Evolutionary conservation across 192 early-diverging fungal species (phyloP).

Genomic region (Gorgonomyces haynaldii): DNA sequence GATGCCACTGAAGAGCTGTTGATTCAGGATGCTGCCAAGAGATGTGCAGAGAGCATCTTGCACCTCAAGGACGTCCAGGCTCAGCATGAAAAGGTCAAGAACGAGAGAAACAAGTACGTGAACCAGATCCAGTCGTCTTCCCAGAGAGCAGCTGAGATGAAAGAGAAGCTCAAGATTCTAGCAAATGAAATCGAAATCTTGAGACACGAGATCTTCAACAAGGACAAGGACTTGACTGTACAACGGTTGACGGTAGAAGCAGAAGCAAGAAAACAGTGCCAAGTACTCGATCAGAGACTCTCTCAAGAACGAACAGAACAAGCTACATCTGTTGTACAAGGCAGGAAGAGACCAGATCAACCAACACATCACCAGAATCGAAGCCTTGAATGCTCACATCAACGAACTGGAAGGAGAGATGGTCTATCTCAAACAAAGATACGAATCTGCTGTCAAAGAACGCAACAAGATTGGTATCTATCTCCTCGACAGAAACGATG

Average conservation of each 20-base stretch:
- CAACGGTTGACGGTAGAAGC: slow-evolving; percentile 19
- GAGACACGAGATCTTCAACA: slow-evolving; percentile 41
- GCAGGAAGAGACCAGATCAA: slow-evolving; percentile 48
- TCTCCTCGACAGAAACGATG: slow-evolving; percentile 50
- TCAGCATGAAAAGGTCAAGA: slow-evolving; percentile 50
- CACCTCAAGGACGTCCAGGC: slow-evolving; percentile 42
- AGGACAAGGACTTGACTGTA: slow-evolving; percentile 46
- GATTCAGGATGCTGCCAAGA: slow-evolving; percentile 35
- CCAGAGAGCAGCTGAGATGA: slow-evolving; percentile 52
- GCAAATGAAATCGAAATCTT: slow-evolving; percentile 54
- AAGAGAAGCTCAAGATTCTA: slow-evolving; percentile 53
- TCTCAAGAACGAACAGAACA: slow-evolving; percentile 54
- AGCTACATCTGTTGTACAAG: slow-evolving; percentile 34
- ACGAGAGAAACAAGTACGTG: slow-evolving; percentile 55
- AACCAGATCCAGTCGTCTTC: slow-evolving; percentile 48
- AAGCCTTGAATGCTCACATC: slow-evolving; percentile 41
- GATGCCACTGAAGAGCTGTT: slow-evolving; percentile 35
- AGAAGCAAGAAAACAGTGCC: slow-evolving; percentile 41
- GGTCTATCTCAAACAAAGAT: slow-evolving; percentile 28
- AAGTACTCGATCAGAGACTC: slow-evolving; percentile 39
- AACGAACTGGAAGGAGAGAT: slow-evolving; percentile 43
- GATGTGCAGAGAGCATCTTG: slow-evolving; percentile 32
- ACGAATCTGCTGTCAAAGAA: slow-evolving; percentile 37
- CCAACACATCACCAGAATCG: slow-evolving; percentile 44
- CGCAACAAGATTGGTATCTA: slow-evolving; percentile 40